A percentile compares a stretch with the other conserved stretches of the same genome.
These are phyloP conservation scores for Sporormia fimetaria DNA, from an alignment of 495 filamentous ascomycete species.

Conservation along the genomic window DNA sequence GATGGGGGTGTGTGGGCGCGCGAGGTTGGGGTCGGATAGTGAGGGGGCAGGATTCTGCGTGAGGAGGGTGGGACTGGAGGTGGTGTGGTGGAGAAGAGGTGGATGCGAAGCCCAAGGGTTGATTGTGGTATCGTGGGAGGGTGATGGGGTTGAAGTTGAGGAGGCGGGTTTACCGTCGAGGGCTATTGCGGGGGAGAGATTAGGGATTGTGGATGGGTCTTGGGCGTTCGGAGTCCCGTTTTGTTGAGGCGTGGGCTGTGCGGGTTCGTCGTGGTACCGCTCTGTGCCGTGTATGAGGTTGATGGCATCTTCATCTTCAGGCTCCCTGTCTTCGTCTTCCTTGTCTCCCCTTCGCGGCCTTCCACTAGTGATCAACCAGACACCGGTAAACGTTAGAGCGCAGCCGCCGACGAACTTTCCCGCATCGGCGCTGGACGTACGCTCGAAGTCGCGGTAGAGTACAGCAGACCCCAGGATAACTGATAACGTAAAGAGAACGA, in stretches of 20 bases:
- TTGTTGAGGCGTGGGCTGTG: conserved; percentile 6
- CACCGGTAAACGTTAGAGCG: conserved; percentile 79
- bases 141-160: not conserved
- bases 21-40: conserved; percentile 3
- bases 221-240: conserved; percentile 4
- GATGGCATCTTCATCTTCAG: conserved; percentile 23
- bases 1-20: conserved; percentile 12
- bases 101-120: conserved; percentile 1
- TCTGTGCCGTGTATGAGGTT: conserved; percentile 20
- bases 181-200: conserved; percentile 11
- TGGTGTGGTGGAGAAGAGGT: conserved; percentile 18
- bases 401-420: conserved; percentile 83
- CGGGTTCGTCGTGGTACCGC: conserved; percentile 22
- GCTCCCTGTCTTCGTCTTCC: conserved; percentile 42
- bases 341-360: conserved; percentile 39
- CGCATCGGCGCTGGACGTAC: conserved; percentile 54
- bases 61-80: conserved; percentile 8
- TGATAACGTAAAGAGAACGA: conserved; percentile 88
- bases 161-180: no score
- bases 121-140: not conserved
- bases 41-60: conserved; percentile 11
- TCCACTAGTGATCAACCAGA: conserved; percentile 81
- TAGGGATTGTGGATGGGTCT: conserved; percentile 13
- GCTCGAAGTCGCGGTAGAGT: conserved; percentile 87
- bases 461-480: conserved; percentile 91